phyloP scores from a whole-genome alignment of 306 rosid species.

The Vigna reflexopilosa region DNA sequence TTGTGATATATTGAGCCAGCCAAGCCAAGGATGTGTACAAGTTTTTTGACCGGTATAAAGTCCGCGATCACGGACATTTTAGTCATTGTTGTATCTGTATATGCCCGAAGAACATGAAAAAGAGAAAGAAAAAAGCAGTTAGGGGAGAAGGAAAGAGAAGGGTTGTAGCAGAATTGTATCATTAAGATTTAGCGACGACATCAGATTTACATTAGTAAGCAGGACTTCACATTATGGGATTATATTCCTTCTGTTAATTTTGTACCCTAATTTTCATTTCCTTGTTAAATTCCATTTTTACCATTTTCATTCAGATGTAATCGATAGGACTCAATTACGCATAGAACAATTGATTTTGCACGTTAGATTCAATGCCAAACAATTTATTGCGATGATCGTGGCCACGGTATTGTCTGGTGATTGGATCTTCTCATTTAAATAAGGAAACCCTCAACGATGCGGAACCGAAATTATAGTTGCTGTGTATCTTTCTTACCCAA shows the following conservation, averaged over 20 bases:
- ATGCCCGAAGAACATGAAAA: constrained; percentile 39
- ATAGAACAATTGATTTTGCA: constrained; percentile 50
- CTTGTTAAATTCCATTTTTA: constrained; percentile 48
- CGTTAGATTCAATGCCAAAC: constrained; percentile 28
- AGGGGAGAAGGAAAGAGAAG: constrained; percentile 40
- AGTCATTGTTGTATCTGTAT: constrained; percentile 66
- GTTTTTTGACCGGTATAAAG: constrained; percentile 57
- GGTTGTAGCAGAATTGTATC: constrained; percentile 57
- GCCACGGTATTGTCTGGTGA: neutral
- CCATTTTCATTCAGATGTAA: constrained; percentile 56
- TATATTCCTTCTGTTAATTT: constrained; percentile 53
- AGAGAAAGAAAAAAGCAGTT: neutral
- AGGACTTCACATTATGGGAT: constrained; percentile 47
- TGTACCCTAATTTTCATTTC: constrained; percentile 62
- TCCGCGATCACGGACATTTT: constrained; percentile 43
- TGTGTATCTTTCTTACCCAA: neutral
- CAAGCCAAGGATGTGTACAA: constrained; percentile 51
- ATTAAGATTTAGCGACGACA: constrained; percentile 53
- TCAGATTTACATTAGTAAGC: constrained; percentile 53
- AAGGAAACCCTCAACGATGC: too few species aligned
- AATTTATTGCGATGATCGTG: neutral
- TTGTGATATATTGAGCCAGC: constrained; percentile 70
- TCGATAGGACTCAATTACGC: constrained; percentile 60
- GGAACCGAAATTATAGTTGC: neutral
- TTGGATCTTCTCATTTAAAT: neutral